Conservation (phyloP, 2,329 filamentous ascomycete genomes). For the Botrytis aclada region DNA sequence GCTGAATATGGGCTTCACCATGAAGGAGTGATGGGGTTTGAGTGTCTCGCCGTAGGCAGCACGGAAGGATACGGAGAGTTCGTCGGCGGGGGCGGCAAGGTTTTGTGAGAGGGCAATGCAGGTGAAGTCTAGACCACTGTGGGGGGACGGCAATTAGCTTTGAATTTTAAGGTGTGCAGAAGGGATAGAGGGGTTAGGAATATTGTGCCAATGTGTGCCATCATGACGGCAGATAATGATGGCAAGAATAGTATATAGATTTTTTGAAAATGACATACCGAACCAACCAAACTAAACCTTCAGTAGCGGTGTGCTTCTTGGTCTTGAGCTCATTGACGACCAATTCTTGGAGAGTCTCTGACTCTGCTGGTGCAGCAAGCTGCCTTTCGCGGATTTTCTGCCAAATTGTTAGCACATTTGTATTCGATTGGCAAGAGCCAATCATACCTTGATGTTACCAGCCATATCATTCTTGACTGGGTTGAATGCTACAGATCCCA, state of each 20-base stretch:
- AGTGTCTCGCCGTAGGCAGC: constrained; percentile 80
- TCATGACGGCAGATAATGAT: not conserved
- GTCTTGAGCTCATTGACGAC: constrained; percentile 82
- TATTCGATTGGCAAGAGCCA: not conserved
- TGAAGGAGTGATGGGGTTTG: constrained; percentile 84
- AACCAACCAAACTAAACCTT: constrained; percentile 86
- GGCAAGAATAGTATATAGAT: constrained; percentile 30
- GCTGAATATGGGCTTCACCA: constrained; percentile 89
- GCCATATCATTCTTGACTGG: constrained; percentile 89
- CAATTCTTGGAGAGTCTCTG: constrained; percentile 81
- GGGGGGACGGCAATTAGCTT: not conserved
- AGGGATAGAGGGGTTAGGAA: too few species aligned
- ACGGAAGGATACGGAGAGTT: constrained; percentile 85
- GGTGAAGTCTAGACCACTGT: constrained; percentile 90
- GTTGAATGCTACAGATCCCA: constrained; percentile 73
- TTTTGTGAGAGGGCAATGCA: constrained; percentile 78
- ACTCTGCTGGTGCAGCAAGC: constrained; percentile 72
- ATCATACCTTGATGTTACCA: constrained; percentile 79
- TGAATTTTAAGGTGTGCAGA: not conserved
- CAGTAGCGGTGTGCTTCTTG: constrained; percentile 83
- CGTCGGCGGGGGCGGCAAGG: constrained; percentile 62
- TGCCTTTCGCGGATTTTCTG: constrained; percentile 89
- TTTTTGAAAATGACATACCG: constrained; percentile 63
- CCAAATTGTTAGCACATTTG: constrained; percentile 15
- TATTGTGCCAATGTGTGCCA: not conserved